Percentiles rank a stretch among this genome's conserved stretches.
Conservation (phyloP, 768 basidiomycete genomes). For the Xerocomellus dryophilus region DNA sequence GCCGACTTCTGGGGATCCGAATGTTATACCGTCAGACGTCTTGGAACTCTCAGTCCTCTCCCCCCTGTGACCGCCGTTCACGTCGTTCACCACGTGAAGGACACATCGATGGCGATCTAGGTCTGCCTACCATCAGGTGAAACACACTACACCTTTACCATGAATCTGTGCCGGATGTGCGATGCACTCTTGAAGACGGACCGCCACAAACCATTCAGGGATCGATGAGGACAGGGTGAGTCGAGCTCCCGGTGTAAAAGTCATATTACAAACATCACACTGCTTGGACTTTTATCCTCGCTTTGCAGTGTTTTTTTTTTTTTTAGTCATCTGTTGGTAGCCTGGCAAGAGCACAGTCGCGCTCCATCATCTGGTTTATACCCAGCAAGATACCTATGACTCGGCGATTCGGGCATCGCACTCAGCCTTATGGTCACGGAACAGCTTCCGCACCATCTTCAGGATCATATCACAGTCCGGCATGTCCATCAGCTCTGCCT, state of each 20-base stretch:
- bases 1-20: neutral
- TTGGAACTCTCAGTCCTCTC: neutral
- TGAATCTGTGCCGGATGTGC: no score
- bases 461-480: neutral
- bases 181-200: neutral
- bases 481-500: neutral
- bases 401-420: neutral
- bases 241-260: neutral
- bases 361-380: neutral
- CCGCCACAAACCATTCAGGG: neutral
- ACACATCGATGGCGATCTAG: neutral
- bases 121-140: neutral
- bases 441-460: neutral
- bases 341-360: neutral
- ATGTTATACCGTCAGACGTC: neutral
- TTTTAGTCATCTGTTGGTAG: neutral
- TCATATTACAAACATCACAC: neutral
- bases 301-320: neutral
- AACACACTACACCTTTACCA: neutral
- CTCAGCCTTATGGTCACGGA: neutral
- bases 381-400: neutral
- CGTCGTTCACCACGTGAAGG: neutral
- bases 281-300: neutral
- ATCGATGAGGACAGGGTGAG: neutral
- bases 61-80: neutral